These are phyloP conservation scores for Gaeumannomyces tritici DNA, from an alignment of 2,329 filamentous ascomycete genomes.

Conservation along the genomic window DNA sequence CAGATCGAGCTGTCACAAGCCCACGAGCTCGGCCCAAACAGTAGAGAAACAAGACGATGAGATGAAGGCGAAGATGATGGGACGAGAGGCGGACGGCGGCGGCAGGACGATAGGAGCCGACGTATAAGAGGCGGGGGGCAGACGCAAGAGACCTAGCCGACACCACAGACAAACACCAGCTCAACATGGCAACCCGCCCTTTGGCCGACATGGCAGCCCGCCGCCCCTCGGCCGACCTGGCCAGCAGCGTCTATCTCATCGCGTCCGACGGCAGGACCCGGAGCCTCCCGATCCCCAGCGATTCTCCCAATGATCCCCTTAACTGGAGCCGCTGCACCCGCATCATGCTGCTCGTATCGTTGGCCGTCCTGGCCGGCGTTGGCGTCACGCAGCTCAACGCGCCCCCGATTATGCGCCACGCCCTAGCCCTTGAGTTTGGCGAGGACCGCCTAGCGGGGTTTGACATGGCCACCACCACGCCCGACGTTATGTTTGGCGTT, in stretches of 20 bases:
- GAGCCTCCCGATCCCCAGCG: constrained; percentile 21
- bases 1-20: too few relatives aligned
- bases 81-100: too few relatives aligned
- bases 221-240: not conserved
- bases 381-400: not conserved
- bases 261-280: constrained; percentile 18
- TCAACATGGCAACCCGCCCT: too few relatives aligned
- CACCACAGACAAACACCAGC: too few relatives aligned
- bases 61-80: too few relatives aligned
- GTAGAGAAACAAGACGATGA: too few relatives aligned
- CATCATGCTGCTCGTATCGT: not conserved
- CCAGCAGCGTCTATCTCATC: constrained; percentile 20
- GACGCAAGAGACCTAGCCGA: too few relatives aligned
- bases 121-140: too few relatives aligned
- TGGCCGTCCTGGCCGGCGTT: not conserved
- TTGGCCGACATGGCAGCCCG: too few relatives aligned
- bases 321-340: constrained; percentile 16
- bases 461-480: not conserved
- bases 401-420: not conserved
- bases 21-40: too few relatives aligned
- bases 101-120: too few relatives aligned
- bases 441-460: not conserved
- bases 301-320: constrained; percentile 17
- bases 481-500: too few relatives aligned
- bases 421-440: not conserved